phyloP scores from a whole-genome alignment of 2,329 filamentous ascomycete genomes.

The Diaporthe ilicicola region DNA sequence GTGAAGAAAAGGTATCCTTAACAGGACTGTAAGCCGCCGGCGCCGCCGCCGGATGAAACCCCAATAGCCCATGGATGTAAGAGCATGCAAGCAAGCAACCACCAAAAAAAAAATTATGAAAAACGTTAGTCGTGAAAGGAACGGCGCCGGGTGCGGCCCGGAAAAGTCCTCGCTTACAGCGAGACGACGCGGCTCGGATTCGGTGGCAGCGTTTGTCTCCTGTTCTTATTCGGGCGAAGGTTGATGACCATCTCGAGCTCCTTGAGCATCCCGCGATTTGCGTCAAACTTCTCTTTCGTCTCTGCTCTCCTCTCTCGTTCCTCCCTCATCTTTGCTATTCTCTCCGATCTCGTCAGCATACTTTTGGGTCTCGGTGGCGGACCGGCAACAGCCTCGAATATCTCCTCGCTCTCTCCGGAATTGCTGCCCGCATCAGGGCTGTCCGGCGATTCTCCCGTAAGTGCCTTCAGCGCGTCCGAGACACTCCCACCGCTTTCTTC shows the following conservation, averaged over 20 bases:
- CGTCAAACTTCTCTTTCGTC: conserved; percentile 77
- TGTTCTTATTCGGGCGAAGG: conserved; percentile 51
- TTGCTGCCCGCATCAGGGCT: conserved; percentile 58
- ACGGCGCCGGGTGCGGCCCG: conserved; percentile 23
- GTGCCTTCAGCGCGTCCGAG: conserved; percentile 74
- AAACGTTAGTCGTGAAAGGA: conserved; percentile 33
- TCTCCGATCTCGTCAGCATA: conserved; percentile 82
- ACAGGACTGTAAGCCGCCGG: conserved; percentile 7
- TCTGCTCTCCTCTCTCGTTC: conserved; percentile 80
- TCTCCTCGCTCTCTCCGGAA: conserved; percentile 72
- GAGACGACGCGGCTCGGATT: conserved; percentile 50
- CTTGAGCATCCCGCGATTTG: conserved; percentile 87
- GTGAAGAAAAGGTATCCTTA: conserved; percentile 12
- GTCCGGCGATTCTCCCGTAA: conserved; percentile 75
- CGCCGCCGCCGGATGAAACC: conserved; percentile 13
- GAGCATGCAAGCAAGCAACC: conserved; percentile 19
- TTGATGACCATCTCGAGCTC: conserved; percentile 92
- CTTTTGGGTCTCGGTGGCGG: conserved; percentile 75
- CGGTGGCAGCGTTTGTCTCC: conserved; percentile 46
- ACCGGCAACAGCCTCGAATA: conserved; percentile 90
- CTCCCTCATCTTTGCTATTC: conserved; percentile 86
- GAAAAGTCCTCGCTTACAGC: conserved; percentile 42
- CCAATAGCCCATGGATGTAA: conserved; percentile 24
- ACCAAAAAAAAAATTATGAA: conserved; percentile 26
- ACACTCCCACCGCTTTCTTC: conserved; percentile 50